A percentile compares a stretch with the other conserved stretches of the same genome.
Conservation (phyloP, 1,139 yeast species). For the Zygosaccharomyces pseudobailii region DNA sequence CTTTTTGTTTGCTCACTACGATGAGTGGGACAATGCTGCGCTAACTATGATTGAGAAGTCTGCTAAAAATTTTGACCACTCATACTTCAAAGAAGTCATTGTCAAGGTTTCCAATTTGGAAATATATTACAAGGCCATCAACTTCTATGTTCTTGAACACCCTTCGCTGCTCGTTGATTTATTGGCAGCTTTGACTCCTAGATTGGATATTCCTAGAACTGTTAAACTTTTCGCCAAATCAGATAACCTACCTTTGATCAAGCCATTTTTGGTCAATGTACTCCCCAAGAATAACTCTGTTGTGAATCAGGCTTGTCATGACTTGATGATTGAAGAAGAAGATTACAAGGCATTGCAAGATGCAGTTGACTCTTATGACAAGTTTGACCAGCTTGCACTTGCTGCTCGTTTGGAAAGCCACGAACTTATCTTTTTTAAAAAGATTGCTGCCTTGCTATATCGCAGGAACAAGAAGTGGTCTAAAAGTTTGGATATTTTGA, state of each 20-base stretch:
- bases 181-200: conserved; percentile 79
- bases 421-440: conserved; percentile 85
- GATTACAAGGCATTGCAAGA: conserved; percentile 85
- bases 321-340: conserved; percentile 90
- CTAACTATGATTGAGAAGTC: conserved; percentile 96
- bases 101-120: conserved; percentile 95
- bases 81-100: conserved; percentile 87
- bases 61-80: conserved; percentile 89
- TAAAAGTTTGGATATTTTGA: conserved; percentile 82
- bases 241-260: conserved; percentile 91
- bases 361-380: conserved; percentile 84
- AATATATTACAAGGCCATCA: conserved; percentile 94
- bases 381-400: conserved; percentile 86
- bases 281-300: conserved; percentile 85
- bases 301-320: conserved; percentile 94
- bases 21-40: conserved; percentile 99
- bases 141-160: conserved; percentile 87
- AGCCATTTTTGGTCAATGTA: conserved; percentile 89
- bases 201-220: conserved; percentile 91
- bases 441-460: conserved; percentile 89
- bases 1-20: conserved; percentile 95
- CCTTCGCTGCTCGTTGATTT: conserved; percentile 88
- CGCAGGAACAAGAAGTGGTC: conserved; percentile 91
- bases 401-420: conserved; percentile 94
- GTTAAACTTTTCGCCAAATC: conserved; percentile 93